Conservation (phyloP, 768 basidiomycete species). For the Suillus decipiens region DNA sequence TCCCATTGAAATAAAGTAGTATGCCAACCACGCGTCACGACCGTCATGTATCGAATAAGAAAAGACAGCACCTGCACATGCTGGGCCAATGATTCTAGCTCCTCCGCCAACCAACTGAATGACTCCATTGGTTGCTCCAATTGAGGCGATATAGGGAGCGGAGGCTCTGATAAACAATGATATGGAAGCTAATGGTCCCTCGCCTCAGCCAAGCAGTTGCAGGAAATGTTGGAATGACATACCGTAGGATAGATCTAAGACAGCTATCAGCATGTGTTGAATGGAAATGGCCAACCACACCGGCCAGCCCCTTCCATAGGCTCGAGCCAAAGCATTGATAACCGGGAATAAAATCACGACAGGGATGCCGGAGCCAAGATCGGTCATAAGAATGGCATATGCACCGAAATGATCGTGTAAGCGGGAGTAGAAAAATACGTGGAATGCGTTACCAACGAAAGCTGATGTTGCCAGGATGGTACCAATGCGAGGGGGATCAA, state of each 20-base stretch:
- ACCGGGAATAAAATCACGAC: neutral
- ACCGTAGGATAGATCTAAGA: neutral
- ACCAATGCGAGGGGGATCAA: constrained; percentile 33
- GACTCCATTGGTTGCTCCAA: neutral
- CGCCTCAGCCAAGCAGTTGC: neutral
- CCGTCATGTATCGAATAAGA: neutral
- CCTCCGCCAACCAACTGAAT: neutral
- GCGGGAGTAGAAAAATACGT: constrained; percentile 61
- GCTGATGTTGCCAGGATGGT: constrained; percentile 26
- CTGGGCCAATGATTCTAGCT: neutral
- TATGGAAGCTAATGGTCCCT: neutral
- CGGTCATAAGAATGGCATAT: neutral
- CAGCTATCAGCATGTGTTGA: constrained; percentile 39
- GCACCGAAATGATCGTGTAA: constrained; percentile 60
- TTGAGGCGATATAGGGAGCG: neutral
- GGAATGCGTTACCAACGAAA: constrained; percentile 40
- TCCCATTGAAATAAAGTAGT: neutral
- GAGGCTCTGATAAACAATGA: neutral
- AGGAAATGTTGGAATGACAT: neutral
- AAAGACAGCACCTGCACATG: neutral
- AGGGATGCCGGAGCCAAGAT: neutral
- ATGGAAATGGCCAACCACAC: constrained; percentile 54
- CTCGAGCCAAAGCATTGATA: neutral
- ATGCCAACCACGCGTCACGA: neutral
- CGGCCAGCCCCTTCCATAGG: neutral